Conservation (phyloP, 768 basidiomycete species). For the Agaricus bisporus region DNA sequence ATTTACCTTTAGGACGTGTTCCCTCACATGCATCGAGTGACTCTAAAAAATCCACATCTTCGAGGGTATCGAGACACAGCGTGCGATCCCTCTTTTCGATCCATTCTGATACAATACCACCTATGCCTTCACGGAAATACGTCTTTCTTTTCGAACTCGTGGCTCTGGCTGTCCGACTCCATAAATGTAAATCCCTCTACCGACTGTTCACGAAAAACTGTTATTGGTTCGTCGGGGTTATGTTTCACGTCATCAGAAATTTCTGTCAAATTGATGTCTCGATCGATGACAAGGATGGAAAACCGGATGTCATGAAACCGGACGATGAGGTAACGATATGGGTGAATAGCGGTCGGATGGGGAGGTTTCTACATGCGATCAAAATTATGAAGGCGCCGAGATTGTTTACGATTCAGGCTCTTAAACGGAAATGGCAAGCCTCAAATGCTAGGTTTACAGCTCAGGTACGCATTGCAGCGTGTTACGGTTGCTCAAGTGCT, state of each 20-base stretch:
- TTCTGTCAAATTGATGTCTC: neutral
- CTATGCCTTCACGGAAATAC: neutral
- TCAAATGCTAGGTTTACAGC: neutral
- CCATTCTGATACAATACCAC: neutral
- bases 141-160: neutral
- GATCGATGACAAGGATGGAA: neutral
- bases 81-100: neutral
- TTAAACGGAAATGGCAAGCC: neutral
- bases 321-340: neutral
- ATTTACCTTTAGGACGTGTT: too few species aligned
- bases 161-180: neutral
- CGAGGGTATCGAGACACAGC: neutral
- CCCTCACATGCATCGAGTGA: neutral
- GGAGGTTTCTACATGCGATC: neutral
- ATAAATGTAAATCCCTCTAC: neutral
- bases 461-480: neutral
- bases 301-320: neutral
- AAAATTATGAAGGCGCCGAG: neutral
- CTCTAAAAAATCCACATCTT: neutral
- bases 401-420: neutral
- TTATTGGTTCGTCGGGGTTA: slow-evolving; percentile 3
- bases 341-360: neutral
- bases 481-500: neutral
- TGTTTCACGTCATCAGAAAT: neutral
- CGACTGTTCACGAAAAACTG: neutral